Percentiles rank a stretch among this genome's conserved stretches.
Conservation (phyloP, 2,329 filamentous ascomycete genomes). For the Septoria petroselini region DNA sequence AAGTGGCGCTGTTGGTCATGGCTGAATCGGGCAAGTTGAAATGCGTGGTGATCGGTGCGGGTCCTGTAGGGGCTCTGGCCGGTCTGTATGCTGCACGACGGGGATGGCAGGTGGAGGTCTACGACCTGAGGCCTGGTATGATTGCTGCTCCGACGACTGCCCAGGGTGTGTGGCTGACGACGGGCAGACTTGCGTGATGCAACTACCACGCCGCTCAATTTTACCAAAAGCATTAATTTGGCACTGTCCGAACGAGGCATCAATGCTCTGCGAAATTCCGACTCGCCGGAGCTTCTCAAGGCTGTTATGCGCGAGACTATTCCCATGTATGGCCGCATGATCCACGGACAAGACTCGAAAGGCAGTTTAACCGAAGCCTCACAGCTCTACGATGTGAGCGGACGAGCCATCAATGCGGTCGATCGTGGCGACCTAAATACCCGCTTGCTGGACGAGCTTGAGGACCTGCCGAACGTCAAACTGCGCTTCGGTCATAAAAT, state of each 20-base stretch:
- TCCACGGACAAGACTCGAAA: constrained; percentile 66
- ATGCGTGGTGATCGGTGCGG: constrained; percentile 77
- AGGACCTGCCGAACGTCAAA: constrained; percentile 81
- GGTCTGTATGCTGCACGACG: constrained; percentile 87
- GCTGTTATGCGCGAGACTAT: constrained; percentile 74
- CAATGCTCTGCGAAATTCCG: constrained; percentile 73
- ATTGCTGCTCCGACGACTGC: background rate
- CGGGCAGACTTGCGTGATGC: constrained; percentile 77
- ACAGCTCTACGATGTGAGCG: constrained; percentile 89
- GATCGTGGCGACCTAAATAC: constrained; percentile 83
- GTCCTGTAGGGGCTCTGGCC: constrained; percentile 87
- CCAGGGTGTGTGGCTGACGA: constrained; percentile 12
- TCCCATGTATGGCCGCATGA: constrained; percentile 95
- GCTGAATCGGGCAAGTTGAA: constrained; percentile 25
- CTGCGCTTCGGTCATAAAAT: constrained; percentile 93
- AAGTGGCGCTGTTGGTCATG: constrained; percentile 19
- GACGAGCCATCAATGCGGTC: constrained; percentile 77
- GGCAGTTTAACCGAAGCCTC: constrained; percentile 70
- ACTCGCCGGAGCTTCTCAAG: constrained; percentile 65
- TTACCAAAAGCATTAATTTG: constrained; percentile 97
- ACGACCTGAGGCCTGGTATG: constrained; percentile 85
- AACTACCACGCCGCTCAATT: constrained; percentile 80
- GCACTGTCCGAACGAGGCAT: constrained; percentile 92
- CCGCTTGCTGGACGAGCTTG: constrained; percentile 76
- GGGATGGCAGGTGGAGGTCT: constrained; percentile 87